Evolutionary conservation across 805 yeast species (phyloP).

Genomic region (Candida sphagnicola): DNA sequence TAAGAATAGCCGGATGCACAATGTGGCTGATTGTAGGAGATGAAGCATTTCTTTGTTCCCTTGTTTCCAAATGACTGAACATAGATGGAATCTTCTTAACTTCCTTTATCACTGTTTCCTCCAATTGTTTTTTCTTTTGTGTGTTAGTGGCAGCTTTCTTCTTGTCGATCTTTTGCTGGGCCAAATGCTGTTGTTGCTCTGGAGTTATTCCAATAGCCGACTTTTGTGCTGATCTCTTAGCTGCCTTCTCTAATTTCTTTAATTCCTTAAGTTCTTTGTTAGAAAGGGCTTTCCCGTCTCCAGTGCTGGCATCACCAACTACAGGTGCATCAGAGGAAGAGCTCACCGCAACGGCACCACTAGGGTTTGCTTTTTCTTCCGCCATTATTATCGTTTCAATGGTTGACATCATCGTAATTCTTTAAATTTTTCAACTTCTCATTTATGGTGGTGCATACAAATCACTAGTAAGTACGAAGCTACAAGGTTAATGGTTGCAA

Average conservation of each 20-base stretch:
- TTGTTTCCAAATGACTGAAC: slow-evolving; percentile 76
- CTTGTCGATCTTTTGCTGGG: slow-evolving; percentile 41
- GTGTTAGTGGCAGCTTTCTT: slow-evolving; percentile 40
- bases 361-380: slow-evolving; percentile 2
- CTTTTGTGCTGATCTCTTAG: slow-evolving; percentile 85
- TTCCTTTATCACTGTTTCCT: slow-evolving; percentile 44
- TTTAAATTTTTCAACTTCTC: too few species aligned
- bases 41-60: slow-evolving; percentile 66
- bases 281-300: slow-evolving; percentile 29
- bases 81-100: slow-evolving; percentile 52
- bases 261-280: slow-evolving; percentile 84
- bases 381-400: neutral
- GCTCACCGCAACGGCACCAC: neutral
- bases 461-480: too few species aligned
- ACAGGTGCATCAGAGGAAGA: neutral
- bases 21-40: slow-evolving; percentile 58
- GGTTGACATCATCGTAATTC: neutral
- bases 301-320: neutral
- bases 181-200: slow-evolving; percentile 39
- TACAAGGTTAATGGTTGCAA: too few species aligned
- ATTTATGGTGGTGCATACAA: too few species aligned
- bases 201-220: slow-evolving; percentile 57
- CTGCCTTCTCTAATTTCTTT: slow-evolving; percentile 87
- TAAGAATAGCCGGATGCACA: slow-evolving; percentile 82
- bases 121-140: slow-evolving; percentile 51